Evolutionary conservation across 345 rosid species (phyloP), one percentile per base, ranked within the genome.

Genomic region (Aquilaria yunnanensis): DNA sequence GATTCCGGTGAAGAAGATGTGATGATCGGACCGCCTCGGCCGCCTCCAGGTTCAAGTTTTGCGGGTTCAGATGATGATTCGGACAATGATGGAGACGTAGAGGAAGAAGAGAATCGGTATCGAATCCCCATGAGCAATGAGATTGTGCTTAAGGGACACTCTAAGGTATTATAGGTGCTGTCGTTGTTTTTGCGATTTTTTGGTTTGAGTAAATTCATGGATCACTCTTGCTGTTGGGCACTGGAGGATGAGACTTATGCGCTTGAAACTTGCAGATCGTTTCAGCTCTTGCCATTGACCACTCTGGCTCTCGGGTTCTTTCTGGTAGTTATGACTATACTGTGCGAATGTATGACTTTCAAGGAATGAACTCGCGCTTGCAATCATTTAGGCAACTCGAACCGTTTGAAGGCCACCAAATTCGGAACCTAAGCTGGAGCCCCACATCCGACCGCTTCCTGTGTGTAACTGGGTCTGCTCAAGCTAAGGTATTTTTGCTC

Each of bases 351-450:
- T 90, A 77, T 55, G 99, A 94, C 56, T 94, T 94, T 69, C 96
- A 87, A 94, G 99, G 99, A 64, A 94, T 94, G 99, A 90, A 84
- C 79, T 74, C 96, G 0, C 89, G 81, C 14, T 77, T 94, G 45
- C 84, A 90, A 57, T 94, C 99, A 32, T 94, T 94, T 73, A 85
- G 99, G 58, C 95, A 90, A 72, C 79, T 94, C 12, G 97, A 94
- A 76, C 99, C 99, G 30, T 81, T 69, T 60, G 97, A 94, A 70
- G 97, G 97, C 56, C 97, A 90, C 57, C 99, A 90, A 79, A 86
- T 94, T 75, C 99, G 99, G 13, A 78, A 74, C 65, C 57, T 94
- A 62, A 94, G 99, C 72, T 94, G 99, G 97, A 94, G 97, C 71
- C 99, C 99, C 23, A 74, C 91, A 1, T 79, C 96, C 6, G 99